phyloP scores from a whole-genome alignment of 208 protist species.

The Trypanosoma melophagium region DNA sequence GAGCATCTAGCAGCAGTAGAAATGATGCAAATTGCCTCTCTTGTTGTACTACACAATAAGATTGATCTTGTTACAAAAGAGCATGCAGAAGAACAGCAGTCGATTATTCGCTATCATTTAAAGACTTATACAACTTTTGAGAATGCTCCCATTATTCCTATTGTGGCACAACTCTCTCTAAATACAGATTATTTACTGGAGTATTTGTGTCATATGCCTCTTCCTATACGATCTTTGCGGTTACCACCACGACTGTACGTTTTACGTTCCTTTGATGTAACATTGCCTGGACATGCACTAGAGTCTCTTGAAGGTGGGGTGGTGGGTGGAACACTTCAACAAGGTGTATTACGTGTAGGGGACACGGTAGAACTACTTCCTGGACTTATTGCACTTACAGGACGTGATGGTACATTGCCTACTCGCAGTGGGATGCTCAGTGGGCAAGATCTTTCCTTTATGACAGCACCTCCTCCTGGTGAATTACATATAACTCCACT shows the following conservation, averaged over 20 bases:
- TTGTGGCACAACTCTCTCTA: constrained; percentile 97
- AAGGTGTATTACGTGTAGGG: constrained; percentile 96
- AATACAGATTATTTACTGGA: constrained; percentile 99
- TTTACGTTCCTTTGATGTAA: constrained; percentile 99
- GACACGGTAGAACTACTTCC: constrained; percentile 99
- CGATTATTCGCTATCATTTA: constrained; percentile 92
- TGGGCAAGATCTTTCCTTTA: constrained; percentile 3
- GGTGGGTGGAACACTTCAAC: constrained; percentile 97
- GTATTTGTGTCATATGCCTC: constrained; percentile 97
- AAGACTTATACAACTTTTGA: constrained; percentile 91
- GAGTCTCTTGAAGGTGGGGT: constrained; percentile 94
- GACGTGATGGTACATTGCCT: not conserved
- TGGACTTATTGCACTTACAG: constrained; percentile 49
- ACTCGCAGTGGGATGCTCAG: not conserved
- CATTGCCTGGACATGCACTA: constrained; percentile 95
- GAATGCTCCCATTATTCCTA: constrained; percentile 97
- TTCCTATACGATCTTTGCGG: constrained; percentile 96
- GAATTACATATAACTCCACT: constrained; percentile 92
- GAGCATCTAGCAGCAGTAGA: constrained; percentile 99
- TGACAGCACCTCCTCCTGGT: not conserved
- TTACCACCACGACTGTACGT: constrained; percentile 95
- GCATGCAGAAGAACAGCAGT: constrained; percentile 95
- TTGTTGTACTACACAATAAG: constrained; percentile 99
- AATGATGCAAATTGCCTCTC: constrained; percentile 98
- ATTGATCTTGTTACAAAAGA: constrained; percentile 99